Base-by-base conservation (phyloP, 163 green algal species). In the Scenedesmus sp. region DNA sequence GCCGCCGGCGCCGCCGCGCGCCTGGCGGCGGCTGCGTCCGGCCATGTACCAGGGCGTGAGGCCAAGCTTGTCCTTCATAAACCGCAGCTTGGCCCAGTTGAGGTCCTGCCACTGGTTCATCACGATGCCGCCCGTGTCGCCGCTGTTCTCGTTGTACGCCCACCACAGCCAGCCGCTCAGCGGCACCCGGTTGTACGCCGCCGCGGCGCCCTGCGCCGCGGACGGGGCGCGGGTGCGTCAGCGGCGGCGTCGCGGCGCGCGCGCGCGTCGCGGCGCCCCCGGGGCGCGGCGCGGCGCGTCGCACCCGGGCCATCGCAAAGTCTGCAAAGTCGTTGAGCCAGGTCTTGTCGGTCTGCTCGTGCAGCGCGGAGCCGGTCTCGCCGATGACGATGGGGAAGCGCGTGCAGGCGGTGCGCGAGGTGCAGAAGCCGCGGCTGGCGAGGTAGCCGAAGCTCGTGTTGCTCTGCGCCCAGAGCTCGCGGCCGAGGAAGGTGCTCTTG, bases 61-160 rank as follows among this genome's bases (percentile, higher is more conserved):
- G 4, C 57, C 70, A 1, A 84, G 44, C 13, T 54, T 51, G 2
- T 3, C 7, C n/a, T 80, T 54, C 64, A 77, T 77, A 60, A 56
- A 84, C 39, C 54, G 69, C 14, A 85, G 6, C 72, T 85, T 85
- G 3, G 45, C 20, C 79, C 79, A 85, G 47, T 85, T 3, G 2
- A 78, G 17, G 45, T 70, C 53, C n/a, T 72, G 53, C 80, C 80
- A 85, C 17, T 82, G n/a, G 29, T 85, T 70, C 24, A 60, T 50
- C 18, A 85, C 80, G 15, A 85, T 81, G 80, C 80, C 80, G 24
- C 80, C 80, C 2, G 80, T 85, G 80, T 85, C 80, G 26, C 80
- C 80, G 33, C 44, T 70, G 80, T 85, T 85, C 34, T 76, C 63
- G 57, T 85, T 85, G 54, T 75, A 85, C 24, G 63, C 69, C 80